Evolutionary conservation across 371 early-diverging fungal genomes (phyloP).

Genomic region (Zychaea mexicana): DNA sequence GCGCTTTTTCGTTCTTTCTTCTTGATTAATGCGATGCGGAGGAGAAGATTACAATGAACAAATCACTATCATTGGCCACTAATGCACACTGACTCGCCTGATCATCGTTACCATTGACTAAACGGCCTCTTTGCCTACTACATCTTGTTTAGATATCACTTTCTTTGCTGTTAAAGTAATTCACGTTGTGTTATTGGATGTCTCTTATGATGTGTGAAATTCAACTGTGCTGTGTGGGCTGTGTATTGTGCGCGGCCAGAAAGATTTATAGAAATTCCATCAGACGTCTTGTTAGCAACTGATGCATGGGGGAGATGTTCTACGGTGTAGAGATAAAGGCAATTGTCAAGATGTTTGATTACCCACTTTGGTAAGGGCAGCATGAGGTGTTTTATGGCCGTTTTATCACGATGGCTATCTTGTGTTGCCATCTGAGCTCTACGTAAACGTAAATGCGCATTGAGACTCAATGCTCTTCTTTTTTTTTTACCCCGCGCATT

Average conservation of each 20-base stretch:
- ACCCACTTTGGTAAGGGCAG: background rate
- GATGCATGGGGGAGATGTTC: background rate
- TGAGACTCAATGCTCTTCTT: background rate
- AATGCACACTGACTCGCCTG: background rate
- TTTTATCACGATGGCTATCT: background rate
- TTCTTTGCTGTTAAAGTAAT: background rate
- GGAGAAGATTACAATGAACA: too few species aligned
- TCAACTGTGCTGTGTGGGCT: background rate
- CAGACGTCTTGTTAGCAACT: background rate
- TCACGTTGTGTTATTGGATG: background rate
- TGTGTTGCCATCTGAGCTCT: background rate
- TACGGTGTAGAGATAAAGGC: background rate
- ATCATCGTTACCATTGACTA: background rate
- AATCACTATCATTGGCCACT: too few species aligned
- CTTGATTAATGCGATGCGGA: too few species aligned
- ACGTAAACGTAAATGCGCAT: background rate
- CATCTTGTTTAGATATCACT: too few species aligned
- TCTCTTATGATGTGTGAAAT: background rate
- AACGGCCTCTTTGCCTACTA: too few species aligned
- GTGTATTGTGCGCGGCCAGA: background rate
- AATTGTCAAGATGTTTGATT: background rate
- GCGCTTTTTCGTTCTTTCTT: background rate
- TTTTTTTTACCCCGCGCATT: slow-evolving; percentile 1
- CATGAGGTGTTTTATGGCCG: background rate
- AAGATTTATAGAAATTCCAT: background rate